These are phyloP conservation scores for Tuber brumale DNA, from an alignment of 495 filamentous ascomycete genomes.

Conservation along the genomic window DNA sequence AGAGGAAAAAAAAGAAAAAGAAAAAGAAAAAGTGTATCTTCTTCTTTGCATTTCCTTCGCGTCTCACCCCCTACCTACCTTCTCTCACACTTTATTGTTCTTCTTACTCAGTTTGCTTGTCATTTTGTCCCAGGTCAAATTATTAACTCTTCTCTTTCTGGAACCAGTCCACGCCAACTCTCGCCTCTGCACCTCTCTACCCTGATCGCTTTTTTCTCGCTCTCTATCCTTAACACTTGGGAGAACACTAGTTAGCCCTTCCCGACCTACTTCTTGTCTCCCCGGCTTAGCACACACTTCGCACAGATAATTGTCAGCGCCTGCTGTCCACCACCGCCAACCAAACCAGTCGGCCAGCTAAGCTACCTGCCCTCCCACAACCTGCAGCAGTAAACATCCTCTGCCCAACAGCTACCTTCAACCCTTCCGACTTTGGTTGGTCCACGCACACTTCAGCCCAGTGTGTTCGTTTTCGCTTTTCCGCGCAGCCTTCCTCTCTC, in stretches of 20 bases:
- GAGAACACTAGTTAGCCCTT: background rate
- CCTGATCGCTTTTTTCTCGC: background rate
- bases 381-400: background rate
- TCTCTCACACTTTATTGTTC: background rate
- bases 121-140: background rate
- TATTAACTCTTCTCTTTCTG: slow-evolving; percentile 2
- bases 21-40: background rate
- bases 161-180: background rate
- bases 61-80: background rate
- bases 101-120: background rate
- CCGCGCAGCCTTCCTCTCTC: slow-evolving; percentile 23
- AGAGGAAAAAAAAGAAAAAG: background rate
- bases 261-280: background rate
- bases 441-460: slow-evolving; percentile 37
- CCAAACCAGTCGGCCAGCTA: background rate
- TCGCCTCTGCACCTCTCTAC: background rate
- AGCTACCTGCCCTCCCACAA: background rate
- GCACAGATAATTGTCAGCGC: background rate
- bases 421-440: slow-evolving; percentile 35
- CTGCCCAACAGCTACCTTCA: background rate
- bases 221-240: background rate
- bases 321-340: background rate
- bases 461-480: slow-evolving; percentile 25
- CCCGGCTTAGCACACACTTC: background rate
- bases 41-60: slow-evolving; percentile 2